Evolutionary conservation across 148 eudicot species (phyloP).

Genomic region (Linanthus parryae): DNA sequence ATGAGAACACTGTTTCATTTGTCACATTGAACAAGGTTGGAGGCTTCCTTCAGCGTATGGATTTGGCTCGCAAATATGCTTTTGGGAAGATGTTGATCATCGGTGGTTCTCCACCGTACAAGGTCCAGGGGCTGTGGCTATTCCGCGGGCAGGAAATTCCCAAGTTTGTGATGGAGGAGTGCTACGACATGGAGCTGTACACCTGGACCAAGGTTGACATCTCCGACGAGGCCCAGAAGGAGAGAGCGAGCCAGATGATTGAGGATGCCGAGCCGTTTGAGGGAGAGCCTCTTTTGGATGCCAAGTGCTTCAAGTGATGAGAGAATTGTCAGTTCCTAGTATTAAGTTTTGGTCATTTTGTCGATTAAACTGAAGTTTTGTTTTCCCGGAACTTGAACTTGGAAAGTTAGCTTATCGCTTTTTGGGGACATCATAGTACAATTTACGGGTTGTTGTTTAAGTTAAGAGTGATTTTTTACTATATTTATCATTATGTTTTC

Average conservation of each 20-base stretch:
- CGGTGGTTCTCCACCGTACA: slow-evolving; percentile 24
- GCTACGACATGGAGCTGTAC: slow-evolving; percentile 35
- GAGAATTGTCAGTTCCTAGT: no score
- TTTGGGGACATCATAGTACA: no score
- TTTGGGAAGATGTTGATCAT: slow-evolving; percentile 34
- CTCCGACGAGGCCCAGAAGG: slow-evolving; percentile 27
- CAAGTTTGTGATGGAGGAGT: slow-evolving; percentile 26
- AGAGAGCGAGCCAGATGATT: slow-evolving; percentile 29
- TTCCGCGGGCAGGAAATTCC: slow-evolving; percentile 32
- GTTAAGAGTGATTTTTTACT: no score
- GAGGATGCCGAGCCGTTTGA: slow-evolving; percentile 34
- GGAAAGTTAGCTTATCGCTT: no score
- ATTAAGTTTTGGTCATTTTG: no score
- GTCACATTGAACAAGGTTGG: slow-evolving; percentile 34
- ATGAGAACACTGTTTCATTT: slow-evolving; percentile 34
- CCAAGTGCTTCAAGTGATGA: slow-evolving; percentile 29
- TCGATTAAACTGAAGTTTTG: no score
- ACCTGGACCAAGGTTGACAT: slow-evolving; percentile 32
- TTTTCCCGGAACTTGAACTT: no score
- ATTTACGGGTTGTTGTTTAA: no score
- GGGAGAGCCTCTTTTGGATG: slow-evolving; percentile 31
- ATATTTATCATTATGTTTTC: no score
- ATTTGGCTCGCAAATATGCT: slow-evolving; percentile 30
- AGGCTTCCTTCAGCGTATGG: slow-evolving; percentile 31
- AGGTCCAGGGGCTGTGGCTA: slow-evolving; percentile 33